phyloP scores from a whole-genome alignment of 192 early-diverging fungal genomes.

The Entomortierella beljakovae region DNA sequence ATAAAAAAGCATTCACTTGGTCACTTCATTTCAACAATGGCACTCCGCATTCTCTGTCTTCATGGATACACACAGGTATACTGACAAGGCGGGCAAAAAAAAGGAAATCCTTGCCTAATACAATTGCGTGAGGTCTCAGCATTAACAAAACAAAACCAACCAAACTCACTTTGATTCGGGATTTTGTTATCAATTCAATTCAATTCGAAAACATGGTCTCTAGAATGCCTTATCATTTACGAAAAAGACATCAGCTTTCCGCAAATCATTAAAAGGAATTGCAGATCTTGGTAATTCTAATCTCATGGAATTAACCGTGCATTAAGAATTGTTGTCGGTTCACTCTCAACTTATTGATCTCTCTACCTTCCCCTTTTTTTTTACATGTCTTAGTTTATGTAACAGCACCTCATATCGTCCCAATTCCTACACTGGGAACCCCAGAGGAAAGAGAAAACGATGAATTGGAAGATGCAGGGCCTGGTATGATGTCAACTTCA shows the following conservation, averaged over 20 bases:
- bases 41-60: constrained; percentile 64
- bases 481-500: constrained; percentile 28
- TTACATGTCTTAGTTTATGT: constrained; percentile 55
- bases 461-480: constrained; percentile 41
- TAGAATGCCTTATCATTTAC: constrained; percentile 61
- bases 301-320: neutral
- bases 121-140: no score
- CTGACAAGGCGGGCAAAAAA: neutral
- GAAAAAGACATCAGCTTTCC: constrained; percentile 65
- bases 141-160: neutral
- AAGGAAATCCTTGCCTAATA: no score
- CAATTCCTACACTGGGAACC: constrained; percentile 56
- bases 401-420: constrained; percentile 61
- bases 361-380: neutral
- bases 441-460: constrained; percentile 56
- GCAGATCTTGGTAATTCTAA: constrained; percentile 59
- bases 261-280: constrained; percentile 61
- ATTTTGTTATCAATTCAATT: neutral
- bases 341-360: neutral
- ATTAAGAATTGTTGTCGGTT: neutral
- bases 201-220: no score
- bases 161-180: neutral
- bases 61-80: constrained; percentile 62
- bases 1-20: no score
- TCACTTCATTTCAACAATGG: no score